Base-by-base conservation (phyloP, 2,329 filamentous ascomycete genomes). In the Keithomyces neogunnii region DNA sequence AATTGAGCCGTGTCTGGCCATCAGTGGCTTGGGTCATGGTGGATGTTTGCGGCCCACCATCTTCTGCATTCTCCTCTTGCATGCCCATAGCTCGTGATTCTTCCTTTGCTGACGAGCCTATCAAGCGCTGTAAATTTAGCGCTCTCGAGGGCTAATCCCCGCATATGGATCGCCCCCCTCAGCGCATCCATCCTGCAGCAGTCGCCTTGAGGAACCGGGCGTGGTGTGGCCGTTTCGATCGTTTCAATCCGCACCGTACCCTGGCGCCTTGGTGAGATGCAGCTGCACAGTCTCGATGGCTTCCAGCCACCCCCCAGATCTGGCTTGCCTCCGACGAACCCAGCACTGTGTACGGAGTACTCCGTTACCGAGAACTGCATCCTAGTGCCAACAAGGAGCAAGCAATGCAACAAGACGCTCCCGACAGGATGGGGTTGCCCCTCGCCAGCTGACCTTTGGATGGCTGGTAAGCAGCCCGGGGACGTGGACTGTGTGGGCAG, bases 191-290 rank as follows among this genome's bases (percentile, higher is more conserved):
- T 38, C 9, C 11, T 13, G 9, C 11, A 11, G 9, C 19, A 10
- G 9, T 40, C 38, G 19, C 11, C 40, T 11, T 30, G 51, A 42
- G 40, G 19, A 33, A 39, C 31, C 38, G 48, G 32, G 32, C 47
- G 45, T 32, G 43, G 38, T 50, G 39, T 43, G 47, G 42, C 33
- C 45, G 56, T 56, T 45, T 52, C 53, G 55, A 57, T 57, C 51
- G 47, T 51, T 13, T 40, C 46, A 49, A 53, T 52, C 48, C 53
- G 51, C 55, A 57, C 55, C 47, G 55, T 57, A 33, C 29, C 3
- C 9, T 2, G 19, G 8, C 19, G 29, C 45, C 33, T 39, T 39
- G 4, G 11, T 29, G 6, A 29, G 36, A 32, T 29, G 4, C 7
- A 11, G 5, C 28, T 8, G 11, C 38, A 43, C 38, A 43, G 47